Evolutionary conservation across 1,284 basidiomycete species (phyloP).

Genomic region (Mycena citricolor): DNA sequence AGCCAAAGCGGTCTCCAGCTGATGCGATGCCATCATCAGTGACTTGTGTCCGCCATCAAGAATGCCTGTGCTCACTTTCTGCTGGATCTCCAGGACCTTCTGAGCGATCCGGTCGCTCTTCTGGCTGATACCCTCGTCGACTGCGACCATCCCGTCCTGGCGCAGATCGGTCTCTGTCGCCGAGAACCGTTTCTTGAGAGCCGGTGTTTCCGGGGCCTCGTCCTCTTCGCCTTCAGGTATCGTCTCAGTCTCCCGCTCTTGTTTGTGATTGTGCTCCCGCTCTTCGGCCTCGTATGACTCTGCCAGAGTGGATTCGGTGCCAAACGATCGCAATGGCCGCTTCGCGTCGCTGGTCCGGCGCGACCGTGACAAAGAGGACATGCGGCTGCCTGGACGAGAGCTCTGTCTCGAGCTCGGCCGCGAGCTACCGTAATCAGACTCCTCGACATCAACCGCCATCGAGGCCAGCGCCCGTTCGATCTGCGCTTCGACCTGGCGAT

Average conservation of each 20-base stretch:
- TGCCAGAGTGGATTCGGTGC: constrained; percentile 73
- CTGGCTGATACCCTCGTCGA: constrained; percentile 79
- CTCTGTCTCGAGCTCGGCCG: constrained; percentile 44
- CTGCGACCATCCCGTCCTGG: constrained; percentile 77
- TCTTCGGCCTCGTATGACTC: constrained; percentile 54
- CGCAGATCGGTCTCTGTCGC: constrained; percentile 56
- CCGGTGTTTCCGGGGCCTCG: constrained; percentile 36
- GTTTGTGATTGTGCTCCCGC: constrained; percentile 11
- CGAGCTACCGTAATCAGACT: constrained; percentile 65
- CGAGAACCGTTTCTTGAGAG: constrained; percentile 74
- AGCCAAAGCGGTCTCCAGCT: constrained; percentile 73
- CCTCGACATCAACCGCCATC: constrained; percentile 78
- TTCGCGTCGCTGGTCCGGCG: constrained; percentile 59
- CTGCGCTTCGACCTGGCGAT: constrained; percentile 66
- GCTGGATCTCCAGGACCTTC: constrained; percentile 80
- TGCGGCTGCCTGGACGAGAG: constrained; percentile 38
- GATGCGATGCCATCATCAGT: constrained; percentile 1
- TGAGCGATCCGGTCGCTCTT: constrained; percentile 81
- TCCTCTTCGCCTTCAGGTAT: constrained; percentile 59
- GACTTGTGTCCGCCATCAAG: constrained; percentile 9
- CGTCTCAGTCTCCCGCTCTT: constrained; percentile 36
- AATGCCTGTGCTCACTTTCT: constrained; percentile 55
- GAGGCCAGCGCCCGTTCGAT: constrained; percentile 80
- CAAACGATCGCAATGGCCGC: constrained; percentile 59
- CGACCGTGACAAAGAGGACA: constrained; percentile 49